Evolutionary conservation across 768 basidiomycete species (phyloP), one percentile per base, ranked within the genome.

Genomic region (Kwoniella bestiolae): DNA sequence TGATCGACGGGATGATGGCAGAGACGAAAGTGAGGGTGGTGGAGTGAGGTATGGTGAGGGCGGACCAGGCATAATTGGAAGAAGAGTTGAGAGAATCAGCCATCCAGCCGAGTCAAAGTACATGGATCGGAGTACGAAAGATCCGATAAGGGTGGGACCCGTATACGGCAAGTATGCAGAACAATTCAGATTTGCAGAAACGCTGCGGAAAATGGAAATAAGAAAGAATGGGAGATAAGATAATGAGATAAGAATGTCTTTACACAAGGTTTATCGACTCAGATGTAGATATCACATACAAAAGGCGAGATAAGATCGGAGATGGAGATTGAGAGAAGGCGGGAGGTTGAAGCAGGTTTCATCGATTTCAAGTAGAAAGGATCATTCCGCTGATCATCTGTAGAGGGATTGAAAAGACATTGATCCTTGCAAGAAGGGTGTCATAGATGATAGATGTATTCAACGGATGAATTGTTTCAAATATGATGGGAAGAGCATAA

Each of bases 21-120:
- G 38, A 41, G 51, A 55, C 23, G 69, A 67, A 3, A 60, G 35
- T 16, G 71, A 71, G 7, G 75, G 75, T 23, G 75, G 72, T 14
- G 72, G 75, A 57, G 74, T 76, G 28, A 73, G 51, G 46, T 69
- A 73, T n/a, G 57, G 65, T 9, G 64, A 60, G 34, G 35, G 47
- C 14, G 47, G 38, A 44, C 35, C 45, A 25, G 45, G 53, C 53
- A 63, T 63, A 18, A 32, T 32, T 23, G 8, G 60, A 41, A 21
- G 47, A 32, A 44, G 21, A 14, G 31, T 5, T 11, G 4, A 32
- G 55, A 12, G 12, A 56, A 41, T 60, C 59, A 60, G 59, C 46
- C 3, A 11, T 21, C n/a, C n/a, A n/a, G n/a, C n/a, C n/a, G n/a
- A n/a, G n/a, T n/a, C n/a, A n/a, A 28, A 28, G 29, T 31, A 21